A percentile compares a stretch with the other conserved stretches of the same genome.
Evolutionary conservation across 306 rosid genomes (phyloP).

Genomic region (Argentina anserina): DNA sequence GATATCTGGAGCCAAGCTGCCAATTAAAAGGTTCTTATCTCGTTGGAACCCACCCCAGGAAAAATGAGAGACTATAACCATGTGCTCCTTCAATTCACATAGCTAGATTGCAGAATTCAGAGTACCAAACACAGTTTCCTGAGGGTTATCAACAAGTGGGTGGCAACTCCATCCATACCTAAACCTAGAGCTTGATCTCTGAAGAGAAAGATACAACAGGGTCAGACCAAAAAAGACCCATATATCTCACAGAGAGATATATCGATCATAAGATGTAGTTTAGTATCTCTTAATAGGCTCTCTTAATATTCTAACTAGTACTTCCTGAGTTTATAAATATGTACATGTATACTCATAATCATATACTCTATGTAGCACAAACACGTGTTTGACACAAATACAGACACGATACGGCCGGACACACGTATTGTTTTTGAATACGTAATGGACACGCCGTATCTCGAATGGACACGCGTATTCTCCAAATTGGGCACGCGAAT

Average conservation of each 20-base stretch:
- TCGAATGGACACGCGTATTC: too few species aligned
- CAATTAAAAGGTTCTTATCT: background rate
- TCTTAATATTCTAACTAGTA: background rate
- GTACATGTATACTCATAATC: background rate
- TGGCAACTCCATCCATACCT: background rate
- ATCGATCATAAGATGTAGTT: background rate
- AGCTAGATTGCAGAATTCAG: background rate
- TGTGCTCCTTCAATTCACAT: slow-evolving; percentile 11
- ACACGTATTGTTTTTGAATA: too few species aligned
- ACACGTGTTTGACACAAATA: too few species aligned
- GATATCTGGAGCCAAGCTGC: background rate
- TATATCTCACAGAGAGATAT: background rate
- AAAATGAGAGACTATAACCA: background rate
- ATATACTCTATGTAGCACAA: background rate
- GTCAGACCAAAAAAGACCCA: background rate
- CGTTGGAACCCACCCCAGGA: slow-evolving; percentile 11
- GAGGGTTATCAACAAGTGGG: background rate
- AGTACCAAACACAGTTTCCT: background rate
- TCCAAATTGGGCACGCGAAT: too few species aligned
- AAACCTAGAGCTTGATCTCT: background rate
- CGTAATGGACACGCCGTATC: too few species aligned
- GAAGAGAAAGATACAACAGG: background rate
- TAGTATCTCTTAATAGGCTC: background rate
- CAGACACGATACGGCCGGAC: too few species aligned
- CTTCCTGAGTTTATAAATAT: background rate